Conservation (phyloP, 495 filamentous ascomycete species). For the Podospora australis region DNA sequence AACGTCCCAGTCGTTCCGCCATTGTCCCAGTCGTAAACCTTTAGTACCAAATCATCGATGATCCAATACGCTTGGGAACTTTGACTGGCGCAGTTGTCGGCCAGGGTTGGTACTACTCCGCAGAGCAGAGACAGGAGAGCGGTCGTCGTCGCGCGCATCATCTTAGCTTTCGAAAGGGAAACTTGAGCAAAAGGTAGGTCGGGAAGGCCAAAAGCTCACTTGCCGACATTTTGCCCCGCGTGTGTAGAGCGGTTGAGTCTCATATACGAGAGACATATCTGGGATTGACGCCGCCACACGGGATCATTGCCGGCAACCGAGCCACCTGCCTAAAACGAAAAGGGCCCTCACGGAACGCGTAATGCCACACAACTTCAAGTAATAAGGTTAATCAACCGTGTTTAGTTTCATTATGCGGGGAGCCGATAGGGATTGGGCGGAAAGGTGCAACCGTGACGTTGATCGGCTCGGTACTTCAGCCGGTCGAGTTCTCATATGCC, state of each 20-base stretch:
- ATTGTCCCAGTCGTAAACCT: conserved; percentile 22
- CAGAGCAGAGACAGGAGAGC: not conserved
- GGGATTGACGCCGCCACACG: conserved; percentile 5
- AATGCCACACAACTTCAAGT: too few species aligned
- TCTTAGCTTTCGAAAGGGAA: not conserved
- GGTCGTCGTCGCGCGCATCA: not conserved
- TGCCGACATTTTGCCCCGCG: too few species aligned
- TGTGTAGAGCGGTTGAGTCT: too few species aligned
- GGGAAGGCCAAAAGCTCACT: too few species aligned
- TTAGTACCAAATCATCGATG: conserved; percentile 20
- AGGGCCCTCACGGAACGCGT: conserved; percentile 6
- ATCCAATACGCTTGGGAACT: conserved; percentile 14
- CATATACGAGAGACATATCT: conserved; percentile 2
- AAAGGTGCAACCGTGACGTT: not conserved
- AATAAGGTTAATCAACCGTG: too few species aligned
- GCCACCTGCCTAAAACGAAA: conserved; percentile 13
- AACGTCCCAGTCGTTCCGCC: conserved; percentile 20
- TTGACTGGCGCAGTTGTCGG: not conserved
- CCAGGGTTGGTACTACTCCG: not conserved
- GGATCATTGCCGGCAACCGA: conserved; percentile 8
- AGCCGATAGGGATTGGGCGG: not conserved
- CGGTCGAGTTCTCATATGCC: conserved; percentile 10
- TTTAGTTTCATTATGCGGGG: too few species aligned
- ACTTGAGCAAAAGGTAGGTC: too few species aligned
- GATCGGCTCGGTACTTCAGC: conserved; percentile 1